Evolutionary conservation across 495 filamentous ascomycete species (phyloP).

Genomic region (Cercophora newfieldiana): DNA sequence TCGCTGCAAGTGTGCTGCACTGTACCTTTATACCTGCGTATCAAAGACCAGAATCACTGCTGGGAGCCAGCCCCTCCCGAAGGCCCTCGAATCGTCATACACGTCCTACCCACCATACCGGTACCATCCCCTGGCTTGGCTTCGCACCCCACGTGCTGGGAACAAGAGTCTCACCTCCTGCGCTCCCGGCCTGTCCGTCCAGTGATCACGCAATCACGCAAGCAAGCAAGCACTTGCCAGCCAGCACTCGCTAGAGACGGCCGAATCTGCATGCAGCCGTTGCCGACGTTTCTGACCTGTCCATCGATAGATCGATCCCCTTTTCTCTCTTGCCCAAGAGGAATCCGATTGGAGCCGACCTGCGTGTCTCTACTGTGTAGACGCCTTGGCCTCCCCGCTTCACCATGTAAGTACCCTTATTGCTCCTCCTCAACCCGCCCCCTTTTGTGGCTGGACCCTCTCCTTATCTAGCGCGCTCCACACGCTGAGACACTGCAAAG

Average conservation of each 20-base stretch:
- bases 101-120: constrained; percentile 6
- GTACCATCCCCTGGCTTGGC: not conserved
- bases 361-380: not conserved
- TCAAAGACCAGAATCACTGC: not conserved
- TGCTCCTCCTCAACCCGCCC: not conserved
- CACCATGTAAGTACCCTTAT: constrained; percentile 24
- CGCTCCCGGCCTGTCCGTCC: not conserved
- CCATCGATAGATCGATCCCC: not conserved
- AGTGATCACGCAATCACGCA: not conserved
- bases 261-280: constrained; percentile 20
- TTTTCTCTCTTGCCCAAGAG: not conserved
- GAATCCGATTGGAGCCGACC: constrained; percentile 19
- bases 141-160: not conserved
- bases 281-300: constrained; percentile 1
- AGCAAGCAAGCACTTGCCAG: not conserved
- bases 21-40: not conserved
- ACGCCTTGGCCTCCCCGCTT: constrained; percentile 13
- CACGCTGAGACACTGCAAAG: constrained; percentile 45
- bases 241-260: not conserved
- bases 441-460: not conserved
- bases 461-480: not conserved
- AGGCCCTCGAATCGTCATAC: not conserved
- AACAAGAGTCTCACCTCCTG: not conserved
- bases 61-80: not conserved
- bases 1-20: not conserved